phyloP scores from a whole-genome alignment of 768 basidiomycete species.

The Lentinula guzmanii region DNA sequence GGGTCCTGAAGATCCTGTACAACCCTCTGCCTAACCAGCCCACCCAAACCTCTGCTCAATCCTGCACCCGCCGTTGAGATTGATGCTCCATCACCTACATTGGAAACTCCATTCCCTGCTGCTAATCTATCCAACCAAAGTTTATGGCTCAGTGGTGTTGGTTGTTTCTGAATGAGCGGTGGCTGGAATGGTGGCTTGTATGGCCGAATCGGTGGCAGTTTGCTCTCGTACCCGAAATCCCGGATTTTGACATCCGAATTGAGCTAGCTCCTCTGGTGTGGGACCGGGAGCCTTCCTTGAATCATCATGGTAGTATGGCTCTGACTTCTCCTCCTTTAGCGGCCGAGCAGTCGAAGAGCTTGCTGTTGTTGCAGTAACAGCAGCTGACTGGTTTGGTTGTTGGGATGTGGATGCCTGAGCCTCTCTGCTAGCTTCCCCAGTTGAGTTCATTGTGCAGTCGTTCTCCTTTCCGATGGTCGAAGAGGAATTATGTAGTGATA shows the following conservation, averaged over 20 bases:
- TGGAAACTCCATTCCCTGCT: background rate
- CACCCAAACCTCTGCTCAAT: background rate
- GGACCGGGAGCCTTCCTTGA: background rate
- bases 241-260: conserved; percentile 22
- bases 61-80: no score
- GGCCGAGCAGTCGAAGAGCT: background rate
- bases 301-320: background rate
- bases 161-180: conserved; percentile 23
- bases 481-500: no score
- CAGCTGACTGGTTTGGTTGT: no score
- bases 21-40: background rate
- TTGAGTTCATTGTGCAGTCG: no score
- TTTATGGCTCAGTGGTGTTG: background rate
- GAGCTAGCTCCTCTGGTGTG: background rate
- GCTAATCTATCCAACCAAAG: no score
- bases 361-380: background rate
- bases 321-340: background rate
- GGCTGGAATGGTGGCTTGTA: conserved; percentile 33
- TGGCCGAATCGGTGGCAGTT: conserved; percentile 52
- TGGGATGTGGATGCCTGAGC: no score
- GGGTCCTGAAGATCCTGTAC: conserved; percentile 7
- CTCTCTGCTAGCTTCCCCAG: no score
- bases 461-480: no score
- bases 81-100: background rate
- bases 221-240: conserved; percentile 60